Base-by-base conservation (phyloP, 768 basidiomycete species). In the Auriscalpium microsporum region DNA sequence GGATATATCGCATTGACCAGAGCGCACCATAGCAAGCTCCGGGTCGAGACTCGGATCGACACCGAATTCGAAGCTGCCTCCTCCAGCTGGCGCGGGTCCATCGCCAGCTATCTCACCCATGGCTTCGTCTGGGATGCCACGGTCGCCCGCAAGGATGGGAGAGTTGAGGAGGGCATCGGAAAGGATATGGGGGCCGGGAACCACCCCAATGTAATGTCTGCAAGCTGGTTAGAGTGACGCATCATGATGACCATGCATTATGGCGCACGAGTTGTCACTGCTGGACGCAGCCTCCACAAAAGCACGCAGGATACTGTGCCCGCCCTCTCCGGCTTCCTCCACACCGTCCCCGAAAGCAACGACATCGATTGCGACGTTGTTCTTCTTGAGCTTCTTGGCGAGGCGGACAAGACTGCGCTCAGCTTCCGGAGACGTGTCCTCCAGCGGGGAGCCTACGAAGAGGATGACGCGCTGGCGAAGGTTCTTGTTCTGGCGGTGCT, bases 381-480 rank as follows among this genome's bases (percentile, higher is more conserved):
- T 98, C 84, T 99, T 99, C 79, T 97, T 97, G 58, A 99, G 77
- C 71, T 93, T 96, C 78, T 94, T 96, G 10, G 94, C 96, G 37
- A 99, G 80, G 68, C 84, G 87, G 62, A 89, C 75, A 80, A 94
- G 85, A 53, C 54, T 58, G 38, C 78, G 76, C 62, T 87, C 84
- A 67, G 91, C 88, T 56, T 90, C 86, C 10, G 85, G 81, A 8
- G 76, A 84, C 34, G 74, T 67, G 34, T 82, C 85, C 19, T 80
- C 76, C n/a, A 94, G 71, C 1, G 96, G 96, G 4, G 91, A 94
- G 14, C 85, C 94, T 53, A 94, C 86, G 62, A 98, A 96, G 45
- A 92, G 89, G 66, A 99, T 83, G 63, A 99, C 90, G 42, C 96
- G 84, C 65, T 99, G 96, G 19, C 94, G 87, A 34, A 95, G 84